Evolutionary conservation across 257 asterid genomes (phyloP), one percentile per base, ranked within the genome.

Genomic region (Scutellaria minor): DNA sequence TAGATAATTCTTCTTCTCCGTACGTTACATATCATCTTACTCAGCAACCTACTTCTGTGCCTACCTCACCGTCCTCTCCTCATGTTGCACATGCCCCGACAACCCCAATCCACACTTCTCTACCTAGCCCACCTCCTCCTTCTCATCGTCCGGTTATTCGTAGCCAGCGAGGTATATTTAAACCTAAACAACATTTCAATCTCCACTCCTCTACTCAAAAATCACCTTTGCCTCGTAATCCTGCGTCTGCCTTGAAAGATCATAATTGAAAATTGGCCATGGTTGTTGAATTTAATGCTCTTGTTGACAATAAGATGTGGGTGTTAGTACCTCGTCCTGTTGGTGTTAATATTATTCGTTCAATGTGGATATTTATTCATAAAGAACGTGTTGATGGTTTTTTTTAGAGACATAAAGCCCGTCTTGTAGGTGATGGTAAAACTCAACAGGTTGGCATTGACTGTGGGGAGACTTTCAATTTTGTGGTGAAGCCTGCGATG

Each of bases 371-470:
- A 20, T 56, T 56, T 12, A 18, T 14, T 20, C 62, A 56, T 27
- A 27, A 27, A 27, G 35, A 27, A 27, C 35, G 35, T 27, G 35
- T 1, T 27, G 35, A 27, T 27, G 62, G 40, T 22, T 20, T 41
- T 56, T 56, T 56, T 56, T 41, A 56, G 62, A 20, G 41, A 41
- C 62, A 56, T 7, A 56, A 56, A 56, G 3, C 35, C 35, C 35
- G 35, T 27, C 35, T 27, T 27, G 35, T 27, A 27, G 35, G 35
- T 27, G 35, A 27, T 27, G 35, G 1, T 27, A 27, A 27, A 27
- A 27, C 35, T 27, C 35, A 27, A 27, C 35, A 1, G 14, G 62
- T 22, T 56, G 40, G 62, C 0, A 4, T 22, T 6, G 40, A 56
- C 7, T 56, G 40, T 56, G 40, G n/a, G 7, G 62, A 56, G 11